These are phyloP conservation scores for Mycena galopus DNA, from an alignment of 768 basidiomycete species.

Conservation along the genomic window DNA sequence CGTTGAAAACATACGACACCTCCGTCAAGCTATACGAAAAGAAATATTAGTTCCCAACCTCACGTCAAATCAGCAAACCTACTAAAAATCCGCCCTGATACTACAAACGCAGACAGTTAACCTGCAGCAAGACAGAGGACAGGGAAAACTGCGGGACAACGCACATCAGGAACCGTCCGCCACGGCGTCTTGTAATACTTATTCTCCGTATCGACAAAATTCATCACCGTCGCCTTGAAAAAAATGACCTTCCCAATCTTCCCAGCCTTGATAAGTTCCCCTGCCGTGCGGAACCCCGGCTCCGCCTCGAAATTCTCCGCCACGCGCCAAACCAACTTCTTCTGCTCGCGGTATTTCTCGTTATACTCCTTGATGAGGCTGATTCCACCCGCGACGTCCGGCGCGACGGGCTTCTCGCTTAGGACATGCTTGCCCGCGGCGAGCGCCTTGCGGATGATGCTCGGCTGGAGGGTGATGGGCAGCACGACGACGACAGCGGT, in stretches of 20 bases:
- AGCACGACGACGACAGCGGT: constrained; percentile 80
- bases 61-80: constrained; percentile 44
- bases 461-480: constrained; percentile 83
- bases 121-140: neutral
- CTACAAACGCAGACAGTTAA: constrained; percentile 47
- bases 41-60: constrained; percentile 10
- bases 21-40: constrained; percentile 70
- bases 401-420: constrained; percentile 89
- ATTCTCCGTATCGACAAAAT: constrained; percentile 68
- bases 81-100: constrained; percentile 89
- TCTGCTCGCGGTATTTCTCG: constrained; percentile 68
- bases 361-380: constrained; percentile 78
- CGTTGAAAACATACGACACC: constrained; percentile 70
- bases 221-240: constrained; percentile 70
- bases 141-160: constrained; percentile 44
- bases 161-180: constrained; percentile 84
- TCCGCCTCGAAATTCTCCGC: constrained; percentile 85
- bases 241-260: constrained; percentile 80
- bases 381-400: constrained; percentile 74
- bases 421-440: constrained; percentile 89
- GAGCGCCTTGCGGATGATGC: constrained; percentile 71
- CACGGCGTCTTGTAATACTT: constrained; percentile 89
- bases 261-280: constrained; percentile 63
- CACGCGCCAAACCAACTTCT: constrained; percentile 81
- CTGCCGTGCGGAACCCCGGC: constrained; percentile 65